phyloP scores from a whole-genome alignment of 2,329 filamentous ascomycete genomes.

The Ophiocordyceps camponoti-leonardi region DNA sequence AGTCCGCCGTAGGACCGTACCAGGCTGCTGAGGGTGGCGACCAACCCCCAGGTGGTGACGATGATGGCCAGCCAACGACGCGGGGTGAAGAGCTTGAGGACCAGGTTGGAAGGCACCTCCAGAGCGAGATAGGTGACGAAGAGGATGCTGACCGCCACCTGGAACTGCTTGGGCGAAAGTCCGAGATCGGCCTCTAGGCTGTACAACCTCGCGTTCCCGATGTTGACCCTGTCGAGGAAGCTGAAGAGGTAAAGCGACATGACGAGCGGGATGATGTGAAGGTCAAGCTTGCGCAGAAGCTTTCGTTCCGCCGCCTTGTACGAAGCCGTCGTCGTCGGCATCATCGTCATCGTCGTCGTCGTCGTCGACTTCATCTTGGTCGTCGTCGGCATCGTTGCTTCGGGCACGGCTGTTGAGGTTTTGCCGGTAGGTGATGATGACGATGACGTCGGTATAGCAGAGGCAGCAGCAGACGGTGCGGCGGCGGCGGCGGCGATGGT shows the following conservation, averaged over 20 bases:
- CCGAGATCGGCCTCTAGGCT: slow-evolving; percentile 44
- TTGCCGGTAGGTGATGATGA: no score
- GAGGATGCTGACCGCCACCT: slow-evolving; percentile 48
- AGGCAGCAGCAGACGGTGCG: no score
- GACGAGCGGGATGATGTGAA: slow-evolving; percentile 45
- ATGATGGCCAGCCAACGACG: slow-evolving; percentile 49
- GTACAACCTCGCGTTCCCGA: slow-evolving; percentile 54
- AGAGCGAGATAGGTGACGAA: slow-evolving; percentile 48
- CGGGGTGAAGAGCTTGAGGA: slow-evolving; percentile 45
- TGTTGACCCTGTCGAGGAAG: slow-evolving; percentile 60
- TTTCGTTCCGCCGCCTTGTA: slow-evolving; percentile 21
- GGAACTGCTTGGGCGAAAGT: slow-evolving; percentile 46
- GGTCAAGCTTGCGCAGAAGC: slow-evolving; percentile 47
- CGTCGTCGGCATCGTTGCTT: no score
- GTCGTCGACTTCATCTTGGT: no score
- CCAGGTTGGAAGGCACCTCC: slow-evolving; percentile 48
- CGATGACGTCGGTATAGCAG: no score
- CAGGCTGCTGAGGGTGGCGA: slow-evolving; percentile 54
- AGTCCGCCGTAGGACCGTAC: slow-evolving; percentile 47
- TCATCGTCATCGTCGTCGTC: no score
- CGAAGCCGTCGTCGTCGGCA: neutral
- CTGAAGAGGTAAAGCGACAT: slow-evolving; percentile 58
- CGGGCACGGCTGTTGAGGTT: no score
- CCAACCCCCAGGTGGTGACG: slow-evolving; percentile 44
- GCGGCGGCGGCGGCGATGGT: no score